Evolutionary conservation across 495 filamentous ascomycete species (phyloP).

Genomic region (Hypomontagnella monticulosa): DNA sequence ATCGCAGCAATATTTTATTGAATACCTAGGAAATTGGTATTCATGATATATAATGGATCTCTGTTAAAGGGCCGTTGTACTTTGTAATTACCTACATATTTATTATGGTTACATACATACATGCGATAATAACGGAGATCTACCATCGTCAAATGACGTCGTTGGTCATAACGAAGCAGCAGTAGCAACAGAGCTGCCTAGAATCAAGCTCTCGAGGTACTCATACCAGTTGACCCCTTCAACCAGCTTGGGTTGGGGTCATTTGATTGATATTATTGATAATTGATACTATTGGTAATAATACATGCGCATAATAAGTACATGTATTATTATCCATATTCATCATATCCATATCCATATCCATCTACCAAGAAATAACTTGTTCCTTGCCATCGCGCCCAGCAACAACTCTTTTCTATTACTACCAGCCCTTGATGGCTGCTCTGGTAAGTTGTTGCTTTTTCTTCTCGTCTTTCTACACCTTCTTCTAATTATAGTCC

Average conservation of each 20-base stretch:
- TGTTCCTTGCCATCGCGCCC: too few relatives aligned
- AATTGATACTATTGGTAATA: neutral
- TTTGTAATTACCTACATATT: too few relatives aligned
- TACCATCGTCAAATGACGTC: slow-evolving; percentile 29
- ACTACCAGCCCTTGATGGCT: slow-evolving; percentile 52
- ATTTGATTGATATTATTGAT: neutral
- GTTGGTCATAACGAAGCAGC: neutral
- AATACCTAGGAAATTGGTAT: too few relatives aligned
- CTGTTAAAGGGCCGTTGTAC: neutral
- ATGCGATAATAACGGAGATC: too few relatives aligned
- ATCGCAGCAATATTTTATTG: too few relatives aligned
- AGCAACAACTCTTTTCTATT: slow-evolving; percentile 26
- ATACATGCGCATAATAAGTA: too few relatives aligned
- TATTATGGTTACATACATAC: slow-evolving; percentile 17
- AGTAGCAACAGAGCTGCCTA: neutral
- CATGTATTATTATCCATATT: too few relatives aligned
- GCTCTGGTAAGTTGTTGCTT: slow-evolving; percentile 54
- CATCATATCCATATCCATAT: too few relatives aligned
- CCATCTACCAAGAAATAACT: neutral
- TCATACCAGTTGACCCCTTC: neutral
- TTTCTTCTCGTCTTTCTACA: neutral
- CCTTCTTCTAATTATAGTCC: slow-evolving; percentile 7
- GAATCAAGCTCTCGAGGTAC: neutral
- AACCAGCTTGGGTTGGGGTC: neutral
- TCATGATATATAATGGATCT: too few relatives aligned